phyloP scores from a whole-genome alignment of 2,329 filamentous ascomycete genomes.

The Pseudonectria buxi region DNA sequence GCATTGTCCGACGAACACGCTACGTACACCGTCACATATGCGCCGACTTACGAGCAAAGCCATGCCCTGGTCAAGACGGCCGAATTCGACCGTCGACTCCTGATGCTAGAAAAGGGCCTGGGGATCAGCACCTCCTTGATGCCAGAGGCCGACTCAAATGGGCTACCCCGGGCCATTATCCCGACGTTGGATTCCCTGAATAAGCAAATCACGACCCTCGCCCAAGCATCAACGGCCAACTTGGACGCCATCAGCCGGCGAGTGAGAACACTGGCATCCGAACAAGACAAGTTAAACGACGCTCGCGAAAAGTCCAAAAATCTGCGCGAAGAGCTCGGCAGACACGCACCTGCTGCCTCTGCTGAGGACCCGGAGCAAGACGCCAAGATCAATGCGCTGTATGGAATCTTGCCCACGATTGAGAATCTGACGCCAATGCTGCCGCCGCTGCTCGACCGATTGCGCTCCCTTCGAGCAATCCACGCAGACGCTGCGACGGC shows the following conservation, averaged over 20 bases:
- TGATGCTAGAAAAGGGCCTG: constrained; percentile 71
- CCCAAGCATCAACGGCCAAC: constrained; percentile 63
- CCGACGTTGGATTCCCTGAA: constrained; percentile 76
- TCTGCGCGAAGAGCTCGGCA: constrained; percentile 52
- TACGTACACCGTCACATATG: constrained; percentile 60
- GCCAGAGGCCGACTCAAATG: constrained; percentile 52
- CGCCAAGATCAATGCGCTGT: constrained; percentile 85
- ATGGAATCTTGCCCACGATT: constrained; percentile 81
- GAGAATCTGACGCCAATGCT: constrained; percentile 79
- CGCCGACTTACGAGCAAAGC: constrained; percentile 57
- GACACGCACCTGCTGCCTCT: constrained; percentile 36
- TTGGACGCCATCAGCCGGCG: constrained; percentile 66
- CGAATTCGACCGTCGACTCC: constrained; percentile 78
- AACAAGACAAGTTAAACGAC: constrained; percentile 66
- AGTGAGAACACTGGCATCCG: constrained; percentile 62
- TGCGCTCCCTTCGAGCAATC: constrained; percentile 75
- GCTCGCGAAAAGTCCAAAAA: constrained; percentile 55
- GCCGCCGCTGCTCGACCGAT: constrained; percentile 74
- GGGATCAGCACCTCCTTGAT: constrained; percentile 68
- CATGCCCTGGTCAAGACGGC: constrained; percentile 74
- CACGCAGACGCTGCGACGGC: constrained; percentile 84
- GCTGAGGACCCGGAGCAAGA: constrained; percentile 60
- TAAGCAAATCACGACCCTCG: constrained; percentile 70
- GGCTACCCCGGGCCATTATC: constrained; percentile 62
- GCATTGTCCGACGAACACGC: constrained; percentile 25